phyloP scores from a whole-genome alignment of 2,329 filamentous ascomycete species.

The Fusarium sp. region DNA sequence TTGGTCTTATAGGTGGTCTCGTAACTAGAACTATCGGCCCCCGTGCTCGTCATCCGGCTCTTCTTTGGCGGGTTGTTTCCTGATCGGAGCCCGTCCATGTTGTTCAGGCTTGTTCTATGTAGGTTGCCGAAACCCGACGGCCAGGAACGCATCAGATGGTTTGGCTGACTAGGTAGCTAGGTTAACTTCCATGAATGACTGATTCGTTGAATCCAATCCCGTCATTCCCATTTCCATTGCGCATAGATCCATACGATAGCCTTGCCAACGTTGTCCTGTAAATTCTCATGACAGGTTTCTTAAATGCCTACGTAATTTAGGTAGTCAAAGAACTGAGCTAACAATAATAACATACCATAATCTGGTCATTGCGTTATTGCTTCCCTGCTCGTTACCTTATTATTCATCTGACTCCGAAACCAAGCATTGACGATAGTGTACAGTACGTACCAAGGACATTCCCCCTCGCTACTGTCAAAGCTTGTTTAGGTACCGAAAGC shows the following conservation, averaged over 20 bases:
- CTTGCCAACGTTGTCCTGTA: conserved; percentile 7
- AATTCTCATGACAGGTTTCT: background rate
- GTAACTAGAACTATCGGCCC: conserved; percentile 4
- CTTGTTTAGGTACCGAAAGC: conserved; percentile 24
- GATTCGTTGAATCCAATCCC: background rate
- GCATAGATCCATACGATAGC: conserved; percentile 5
- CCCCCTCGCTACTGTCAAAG: conserved; percentile 1
- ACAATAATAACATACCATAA: background rate
- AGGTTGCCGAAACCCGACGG: background rate
- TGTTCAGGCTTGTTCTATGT: background rate
- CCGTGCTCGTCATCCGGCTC: conserved; percentile 20
- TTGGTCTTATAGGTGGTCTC: background rate
- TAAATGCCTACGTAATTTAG: background rate
- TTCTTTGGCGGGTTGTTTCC: conserved; percentile 6
- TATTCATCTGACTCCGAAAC: background rate
- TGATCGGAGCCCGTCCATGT: background rate
- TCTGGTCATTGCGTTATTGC: background rate
- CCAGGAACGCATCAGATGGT: background rate
- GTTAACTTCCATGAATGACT: conserved; percentile 11
- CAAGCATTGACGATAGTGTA: background rate
- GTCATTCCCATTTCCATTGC: background rate
- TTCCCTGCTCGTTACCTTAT: background rate
- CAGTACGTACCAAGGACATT: background rate
- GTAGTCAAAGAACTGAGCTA: background rate
- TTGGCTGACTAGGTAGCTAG: background rate